Percentiles rank a stretch among this genome's conserved stretches.
These are phyloP conservation scores for Xanthoconium purpureum DNA, from an alignment of 768 basidiomycete species.

Conservation along the genomic window DNA sequence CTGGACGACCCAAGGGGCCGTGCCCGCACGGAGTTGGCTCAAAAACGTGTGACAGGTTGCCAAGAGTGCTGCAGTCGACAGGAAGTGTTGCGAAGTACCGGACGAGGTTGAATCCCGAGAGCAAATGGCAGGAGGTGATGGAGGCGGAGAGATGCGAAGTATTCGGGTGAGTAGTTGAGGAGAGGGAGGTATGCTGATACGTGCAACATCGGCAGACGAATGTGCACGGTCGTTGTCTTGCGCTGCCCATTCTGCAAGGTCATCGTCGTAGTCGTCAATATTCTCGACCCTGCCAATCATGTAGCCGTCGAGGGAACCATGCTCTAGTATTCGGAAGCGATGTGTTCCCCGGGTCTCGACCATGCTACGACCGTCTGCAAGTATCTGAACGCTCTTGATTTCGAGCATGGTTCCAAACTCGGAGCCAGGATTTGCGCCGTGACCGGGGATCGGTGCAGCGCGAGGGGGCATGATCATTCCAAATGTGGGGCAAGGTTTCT, in stretches of 20 bases:
- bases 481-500: constrained; percentile 71
- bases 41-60: constrained; percentile 59
- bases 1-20: constrained; percentile 92
- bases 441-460: constrained; percentile 28
- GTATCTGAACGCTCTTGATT: constrained; percentile 81
- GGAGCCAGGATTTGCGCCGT: constrained; percentile 19
- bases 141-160: constrained; percentile 9
- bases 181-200: constrained; percentile 1
- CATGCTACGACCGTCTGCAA: constrained; percentile 86
- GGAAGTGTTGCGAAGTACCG: background rate
- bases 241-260: constrained; percentile 27
- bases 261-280: constrained; percentile 39
- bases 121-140: constrained; percentile 1
- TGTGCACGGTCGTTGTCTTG: constrained; percentile 9
- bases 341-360: constrained; percentile 68
- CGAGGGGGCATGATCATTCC: constrained; percentile 86
- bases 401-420: constrained; percentile 93
- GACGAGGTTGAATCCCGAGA: constrained; percentile 5
- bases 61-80: constrained; percentile 38
- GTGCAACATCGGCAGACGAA: constrained; percentile 10
- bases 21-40: constrained; percentile 58
- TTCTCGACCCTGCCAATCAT: constrained; percentile 78
- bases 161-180: constrained; percentile 19
- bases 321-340: constrained; percentile 85
- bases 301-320: constrained; percentile 85